Evolutionary conservation across 1,284 basidiomycete species (phyloP), one percentile per base, ranked within the genome.

Genomic region (Ustilago hordei): DNA sequence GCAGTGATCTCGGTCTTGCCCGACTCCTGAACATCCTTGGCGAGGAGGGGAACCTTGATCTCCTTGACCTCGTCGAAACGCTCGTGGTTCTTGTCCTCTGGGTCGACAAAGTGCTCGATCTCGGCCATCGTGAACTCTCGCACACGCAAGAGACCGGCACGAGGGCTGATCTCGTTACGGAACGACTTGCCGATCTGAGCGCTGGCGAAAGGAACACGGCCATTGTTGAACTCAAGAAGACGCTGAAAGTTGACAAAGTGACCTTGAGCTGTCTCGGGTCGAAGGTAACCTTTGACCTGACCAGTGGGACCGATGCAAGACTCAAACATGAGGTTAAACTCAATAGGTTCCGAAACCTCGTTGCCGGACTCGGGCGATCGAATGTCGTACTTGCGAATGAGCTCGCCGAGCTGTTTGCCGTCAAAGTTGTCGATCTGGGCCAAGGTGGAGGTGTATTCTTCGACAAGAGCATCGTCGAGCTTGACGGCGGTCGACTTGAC

Each of bases 71-170:
- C 93, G 68, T 86, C 86, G 89, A 99, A 99, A 39, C 92, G 91
- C 31, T 90, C 88, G 87, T 99, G 97, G 28, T 87, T 88, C 89
- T 99, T 99, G 89, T 98, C 92, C 61, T 91, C 89, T 8, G 96
- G 97, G 88, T 99, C 96, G 80, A 99, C 96, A 83, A 90, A 99
- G 89, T 99, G 96, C 88, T 99, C 97, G 87, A 99, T 98, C 89
- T 99, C 97, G 62, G 95, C 97, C 96, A 99, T 98, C 41, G 94
- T 97, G 88, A 99, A 99, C 87, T 99, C 97, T 78, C 96, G 93
- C 48, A 99, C 97, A 78, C 97, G 95, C 59, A 99, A 90, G 55
- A 99, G 90, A 69, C 96, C 97, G 61, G 95, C 94, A 66, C 94
- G 92, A 32, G 97, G 97, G 7, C 95, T 95, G 84, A 99, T 99